Conservation (phyloP, 1,284 basidiomycete genomes). For the Pseudozyma flocculosa region DNA sequence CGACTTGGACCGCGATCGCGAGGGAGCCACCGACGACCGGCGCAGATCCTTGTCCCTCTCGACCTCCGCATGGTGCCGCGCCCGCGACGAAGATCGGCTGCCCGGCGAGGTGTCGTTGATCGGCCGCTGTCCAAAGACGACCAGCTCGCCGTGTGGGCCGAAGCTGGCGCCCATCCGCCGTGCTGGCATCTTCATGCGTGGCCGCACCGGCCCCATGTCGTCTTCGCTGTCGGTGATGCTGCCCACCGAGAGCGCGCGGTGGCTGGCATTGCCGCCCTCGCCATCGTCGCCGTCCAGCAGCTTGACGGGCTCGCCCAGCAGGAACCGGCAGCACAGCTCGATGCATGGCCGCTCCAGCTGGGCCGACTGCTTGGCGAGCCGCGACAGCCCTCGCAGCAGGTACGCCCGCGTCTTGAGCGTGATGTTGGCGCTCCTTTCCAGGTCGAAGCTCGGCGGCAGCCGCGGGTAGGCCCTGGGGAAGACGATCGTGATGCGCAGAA, state of each 20-base stretch:
- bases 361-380: constrained; percentile 25
- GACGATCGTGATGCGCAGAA: constrained; percentile 45
- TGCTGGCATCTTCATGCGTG: constrained; percentile 17
- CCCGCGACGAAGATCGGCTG: no score
- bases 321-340: constrained; percentile 40
- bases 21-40: constrained; percentile 1
- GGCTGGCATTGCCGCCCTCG: background rate
- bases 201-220: background rate
- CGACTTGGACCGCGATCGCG: constrained; percentile 9
- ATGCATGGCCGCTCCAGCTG: constrained; percentile 22
- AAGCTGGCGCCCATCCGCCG: constrained; percentile 34
- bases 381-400: constrained; percentile 30
- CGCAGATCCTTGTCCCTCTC: no score
- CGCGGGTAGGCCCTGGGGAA: constrained; percentile 48
- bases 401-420: constrained; percentile 47
- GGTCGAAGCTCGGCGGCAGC: constrained; percentile 42
- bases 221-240: background rate
- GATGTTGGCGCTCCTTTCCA: constrained; percentile 51
- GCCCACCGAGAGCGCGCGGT: background rate
- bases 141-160: constrained; percentile 32
- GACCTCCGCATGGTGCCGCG: no score
- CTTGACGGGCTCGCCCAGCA: constrained; percentile 44
- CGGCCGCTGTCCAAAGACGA: constrained; percentile 17
- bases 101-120: no score
- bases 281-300: constrained; percentile 19